Evolutionary conservation across 2,329 filamentous ascomycete species (phyloP), one percentile per base, ranked within the genome.

Genomic region (Chalaropsis ovoidea): DNA sequence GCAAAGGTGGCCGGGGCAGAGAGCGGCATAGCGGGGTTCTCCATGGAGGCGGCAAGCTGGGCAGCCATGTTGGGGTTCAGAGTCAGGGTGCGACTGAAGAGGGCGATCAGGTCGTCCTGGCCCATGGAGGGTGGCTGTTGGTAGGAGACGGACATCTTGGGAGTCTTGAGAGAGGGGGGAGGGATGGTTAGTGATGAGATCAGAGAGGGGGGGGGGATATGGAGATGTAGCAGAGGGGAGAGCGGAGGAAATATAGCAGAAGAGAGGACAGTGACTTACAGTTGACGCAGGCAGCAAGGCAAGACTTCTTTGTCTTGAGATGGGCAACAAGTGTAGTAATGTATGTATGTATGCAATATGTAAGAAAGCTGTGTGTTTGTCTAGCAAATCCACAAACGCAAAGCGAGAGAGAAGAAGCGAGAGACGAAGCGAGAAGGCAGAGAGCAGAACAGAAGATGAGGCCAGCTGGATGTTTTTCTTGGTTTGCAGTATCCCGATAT

Each of bases 71-170:
- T 56, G 31, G 49, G 43, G 45, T 63, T 63, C 31, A 67, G 49
- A 17, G 66, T 60, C 15, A 67, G 63, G 22, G 47, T 65, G 31
- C 63, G 63, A 10, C 35, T 65, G 58, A 67, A 67, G 41, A 67
- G 66, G 24, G 63, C 58, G 31, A 62, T 19, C 56, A 67, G 63
- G 49, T 67, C 66, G 60, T 67, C 66, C 39, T 65, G 58, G 39
- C 31, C 41, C 42, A 62, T 52, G 35, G 63, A 35, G 45, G 42
- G 41, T 27, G 41, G 54, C 27, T 63, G 66, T 5, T 62, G 63
- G 22, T 39, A 65, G 35, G 61, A 67, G 22, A 65, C 61, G 22
- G 66, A 67, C 66, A 67, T 67, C 63, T 67, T 41, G 24, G 22
- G 61, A 19, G 42, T 24, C 22, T 56, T n/a, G 42, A 17, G 7